Evolutionary conservation across 805 yeast genomes (phyloP).

Genomic region (Naumovozyma dairenensis): DNA sequence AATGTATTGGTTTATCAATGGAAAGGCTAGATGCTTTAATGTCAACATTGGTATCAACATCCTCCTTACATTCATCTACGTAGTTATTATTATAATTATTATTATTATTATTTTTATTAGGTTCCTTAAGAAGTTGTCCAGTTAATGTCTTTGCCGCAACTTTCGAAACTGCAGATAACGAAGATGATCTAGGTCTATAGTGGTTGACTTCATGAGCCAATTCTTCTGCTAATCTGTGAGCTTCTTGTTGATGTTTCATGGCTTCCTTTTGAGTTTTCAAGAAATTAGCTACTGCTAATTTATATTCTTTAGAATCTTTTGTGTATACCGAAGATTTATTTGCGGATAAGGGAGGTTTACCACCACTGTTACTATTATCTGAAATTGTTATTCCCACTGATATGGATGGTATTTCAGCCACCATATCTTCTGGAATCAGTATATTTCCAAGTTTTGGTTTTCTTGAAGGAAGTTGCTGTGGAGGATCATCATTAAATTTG

Average conservation of each 20-base stretch:
- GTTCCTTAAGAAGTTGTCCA: neutral
- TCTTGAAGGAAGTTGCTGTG: conserved; percentile 88
- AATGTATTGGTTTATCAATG: conserved; percentile 65
- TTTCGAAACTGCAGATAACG: neutral
- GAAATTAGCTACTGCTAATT: conserved; percentile 51
- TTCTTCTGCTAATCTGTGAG: conserved; percentile 60
- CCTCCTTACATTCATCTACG: neutral
- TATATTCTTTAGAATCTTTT: conserved; percentile 36
- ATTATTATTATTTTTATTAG: conserved; percentile 2
- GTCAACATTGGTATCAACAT: conserved; percentile 5
- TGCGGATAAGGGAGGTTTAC: neutral
- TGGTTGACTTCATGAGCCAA: conserved; percentile 55
- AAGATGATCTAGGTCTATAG: conserved; percentile 26
- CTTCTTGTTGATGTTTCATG: conserved; percentile 65
- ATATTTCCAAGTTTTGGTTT: conserved; percentile 75
- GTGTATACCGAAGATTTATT: conserved; percentile 17
- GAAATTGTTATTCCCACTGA: conserved; percentile 58
- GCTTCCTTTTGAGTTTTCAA: conserved; percentile 47
- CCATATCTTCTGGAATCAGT: conserved; percentile 55
- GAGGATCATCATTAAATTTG: conserved; percentile 69
- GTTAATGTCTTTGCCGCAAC: neutral
- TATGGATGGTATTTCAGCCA: conserved; percentile 49
- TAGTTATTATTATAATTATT: neutral
- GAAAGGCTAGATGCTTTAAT: conserved; percentile 30
- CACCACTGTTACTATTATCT: conserved; percentile 6